Percentiles rank a stretch among this genome's conserved stretches.
These are phyloP conservation scores for Salvia splendens DNA, from an alignment of 257 asterid species.

Conservation along the genomic window DNA sequence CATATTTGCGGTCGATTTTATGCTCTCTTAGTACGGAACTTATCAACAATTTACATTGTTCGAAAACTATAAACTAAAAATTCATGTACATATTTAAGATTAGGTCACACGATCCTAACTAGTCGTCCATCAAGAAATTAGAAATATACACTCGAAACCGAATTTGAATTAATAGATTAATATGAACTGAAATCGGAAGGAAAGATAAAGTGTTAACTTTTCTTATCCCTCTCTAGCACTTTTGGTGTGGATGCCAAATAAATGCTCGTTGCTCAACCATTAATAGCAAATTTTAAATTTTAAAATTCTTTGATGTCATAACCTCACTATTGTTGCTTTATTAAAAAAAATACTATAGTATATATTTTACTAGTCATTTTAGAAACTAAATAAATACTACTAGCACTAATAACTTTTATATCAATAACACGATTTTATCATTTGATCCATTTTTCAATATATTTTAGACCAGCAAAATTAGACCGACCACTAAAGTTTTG, in stretches of 20 bases:
- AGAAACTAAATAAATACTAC: no score
- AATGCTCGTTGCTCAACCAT: background rate
- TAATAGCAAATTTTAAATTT: background rate
- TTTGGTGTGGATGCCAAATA: background rate
- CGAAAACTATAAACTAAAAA: no score
- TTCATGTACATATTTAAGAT: no score
- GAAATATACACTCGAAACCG: no score
- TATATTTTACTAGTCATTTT: background rate
- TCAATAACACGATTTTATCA: background rate
- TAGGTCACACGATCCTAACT: no score
- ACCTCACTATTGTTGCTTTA: background rate
- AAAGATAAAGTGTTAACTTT: background rate
- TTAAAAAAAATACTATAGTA: background rate
- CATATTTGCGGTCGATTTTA: no score
- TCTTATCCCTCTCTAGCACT: background rate
- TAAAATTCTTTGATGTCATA: background rate
- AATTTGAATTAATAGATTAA: background rate
- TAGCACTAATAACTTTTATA: no score
- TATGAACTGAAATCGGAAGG: background rate
- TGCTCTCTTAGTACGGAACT: no score
- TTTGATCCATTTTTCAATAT: background rate
- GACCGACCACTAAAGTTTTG: conserved; percentile 18
- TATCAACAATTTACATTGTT: no score
- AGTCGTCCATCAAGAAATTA: no score
- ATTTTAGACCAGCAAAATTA: background rate